These are phyloP conservation scores for Lodderomyces beijingensis DNA, from an alignment of 1,139 yeast species.

Conservation along the genomic window DNA sequence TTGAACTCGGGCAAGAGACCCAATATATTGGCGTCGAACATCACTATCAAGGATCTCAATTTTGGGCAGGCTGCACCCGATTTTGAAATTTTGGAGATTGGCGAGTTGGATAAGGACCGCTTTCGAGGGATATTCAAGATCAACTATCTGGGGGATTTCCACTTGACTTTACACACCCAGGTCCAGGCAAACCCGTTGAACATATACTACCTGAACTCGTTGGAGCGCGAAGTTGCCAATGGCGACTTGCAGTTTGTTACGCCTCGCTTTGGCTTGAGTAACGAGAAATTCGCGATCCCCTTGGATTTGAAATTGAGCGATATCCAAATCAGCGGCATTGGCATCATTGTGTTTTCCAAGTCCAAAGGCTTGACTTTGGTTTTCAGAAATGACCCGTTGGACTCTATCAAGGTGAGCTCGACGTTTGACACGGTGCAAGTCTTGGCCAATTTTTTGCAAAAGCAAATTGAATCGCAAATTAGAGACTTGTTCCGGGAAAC, in stretches of 20 bases:
- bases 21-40: conserved; percentile 68
- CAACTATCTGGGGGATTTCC: conserved; percentile 76
- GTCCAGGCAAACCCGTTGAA: conserved; percentile 83
- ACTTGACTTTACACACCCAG: conserved; percentile 72
- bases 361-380: conserved; percentile 82
- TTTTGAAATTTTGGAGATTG: conserved; percentile 80
- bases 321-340: conserved; percentile 72
- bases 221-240: conserved; percentile 23
- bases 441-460: conserved; percentile 73
- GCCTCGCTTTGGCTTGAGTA: conserved; percentile 65
- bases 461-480: conserved; percentile 77
- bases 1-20: conserved; percentile 76
- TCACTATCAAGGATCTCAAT: conserved; percentile 66
- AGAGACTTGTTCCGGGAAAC: conserved; percentile 80
- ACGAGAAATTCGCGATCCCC: conserved; percentile 72
- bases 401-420: conserved; percentile 74
- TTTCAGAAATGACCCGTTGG: conserved; percentile 84
- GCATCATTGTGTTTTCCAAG: conserved; percentile 77
- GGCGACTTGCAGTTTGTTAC: conserved; percentile 40
- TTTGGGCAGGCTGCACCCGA: conserved; percentile 78
- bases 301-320: conserved; percentile 71
- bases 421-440: conserved; percentile 85
- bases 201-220: conserved; percentile 53
- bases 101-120: conserved; percentile 75
- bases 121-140: conserved; percentile 85